Evolutionary conservation across 768 basidiomycete genomes (phyloP).

Genomic region (Suillus ampliporus): DNA sequence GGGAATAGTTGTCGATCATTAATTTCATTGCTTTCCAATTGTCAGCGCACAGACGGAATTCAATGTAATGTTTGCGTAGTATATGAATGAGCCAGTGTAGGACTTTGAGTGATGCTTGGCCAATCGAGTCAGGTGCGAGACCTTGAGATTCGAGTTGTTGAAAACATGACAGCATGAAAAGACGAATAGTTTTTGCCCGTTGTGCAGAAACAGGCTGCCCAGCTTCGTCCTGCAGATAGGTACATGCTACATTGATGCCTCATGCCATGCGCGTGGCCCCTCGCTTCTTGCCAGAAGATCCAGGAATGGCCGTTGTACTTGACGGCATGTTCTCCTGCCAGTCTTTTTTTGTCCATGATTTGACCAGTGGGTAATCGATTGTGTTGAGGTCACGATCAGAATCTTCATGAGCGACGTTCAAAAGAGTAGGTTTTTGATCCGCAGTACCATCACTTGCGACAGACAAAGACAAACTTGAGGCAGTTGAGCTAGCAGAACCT

Average conservation of each 20-base stretch:
- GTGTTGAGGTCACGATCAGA: background rate
- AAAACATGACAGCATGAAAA: slow-evolving; percentile 1
- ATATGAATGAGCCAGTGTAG: background rate
- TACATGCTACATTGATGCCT: background rate
- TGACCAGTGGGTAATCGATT: background rate
- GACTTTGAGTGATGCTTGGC: background rate
- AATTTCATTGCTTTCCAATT: background rate
- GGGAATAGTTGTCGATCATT: background rate
- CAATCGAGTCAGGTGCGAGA: background rate
- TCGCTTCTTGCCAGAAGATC: background rate
- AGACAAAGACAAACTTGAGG: background rate
- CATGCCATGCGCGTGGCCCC: background rate
- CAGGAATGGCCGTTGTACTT: background rate
- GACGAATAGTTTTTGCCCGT: background rate
- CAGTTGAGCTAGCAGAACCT: background rate
- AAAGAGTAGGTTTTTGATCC: background rate
- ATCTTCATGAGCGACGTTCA: background rate
- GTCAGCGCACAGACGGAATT: background rate
- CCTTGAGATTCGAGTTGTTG: background rate
- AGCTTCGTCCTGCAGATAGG: background rate
- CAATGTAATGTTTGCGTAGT: background rate
- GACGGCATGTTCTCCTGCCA: background rate
- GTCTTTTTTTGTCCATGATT: background rate
- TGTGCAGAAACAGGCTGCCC: background rate
- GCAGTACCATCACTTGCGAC: background rate